A percentile compares a stretch with the other conserved stretches of the same genome.
Conservation (phyloP, 2,329 filamentous ascomycete species). For the Apiospora aurea region DNA sequence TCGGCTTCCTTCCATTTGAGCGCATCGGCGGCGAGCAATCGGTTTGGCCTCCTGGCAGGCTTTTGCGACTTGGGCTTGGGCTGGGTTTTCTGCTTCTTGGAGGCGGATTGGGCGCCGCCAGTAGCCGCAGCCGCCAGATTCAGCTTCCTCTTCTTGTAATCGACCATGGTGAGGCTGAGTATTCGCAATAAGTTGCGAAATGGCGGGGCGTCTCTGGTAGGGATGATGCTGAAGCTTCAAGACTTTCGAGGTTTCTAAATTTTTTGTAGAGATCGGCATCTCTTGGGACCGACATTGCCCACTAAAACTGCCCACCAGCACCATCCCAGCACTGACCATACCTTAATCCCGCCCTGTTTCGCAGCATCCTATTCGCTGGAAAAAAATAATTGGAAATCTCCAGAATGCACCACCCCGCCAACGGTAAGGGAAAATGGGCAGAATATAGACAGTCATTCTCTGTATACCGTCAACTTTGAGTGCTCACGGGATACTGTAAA, state of each 20-base stretch:
- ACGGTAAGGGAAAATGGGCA: neutral
- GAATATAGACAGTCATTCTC: neutral
- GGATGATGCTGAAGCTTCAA: conserved; percentile 7
- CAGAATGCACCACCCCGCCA: conserved; percentile 9
- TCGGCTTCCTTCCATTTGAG: conserved; percentile 65
- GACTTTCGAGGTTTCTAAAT: conserved; percentile 3
- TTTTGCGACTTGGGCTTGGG: conserved; percentile 31
- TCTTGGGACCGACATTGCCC: conserved; percentile 16
- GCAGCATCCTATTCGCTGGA: conserved; percentile 27
- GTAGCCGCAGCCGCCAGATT: neutral
- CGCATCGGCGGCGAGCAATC: conserved; percentile 34
- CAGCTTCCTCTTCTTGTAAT: conserved; percentile 28
- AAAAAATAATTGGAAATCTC: conserved; percentile 24
- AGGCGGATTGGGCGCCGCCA: neutral
- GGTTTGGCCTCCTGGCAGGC: conserved; percentile 40
- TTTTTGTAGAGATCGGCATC: conserved; percentile 22
- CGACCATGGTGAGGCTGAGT: conserved; percentile 11
- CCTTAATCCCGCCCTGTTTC: conserved; percentile 39
- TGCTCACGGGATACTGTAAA: neutral
- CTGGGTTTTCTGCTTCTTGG: conserved; percentile 35
- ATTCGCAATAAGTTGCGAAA: neutral
- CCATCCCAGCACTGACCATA: conserved; percentile 33
- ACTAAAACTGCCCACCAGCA: neutral
- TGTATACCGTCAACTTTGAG: neutral
- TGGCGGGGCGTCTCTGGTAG: neutral